A percentile compares a stretch with the other conserved stretches of the same genome.
Evolutionary conservation across 2,329 filamentous ascomycete species (phyloP).

Genomic region (Triangularia verruculosa): DNA sequence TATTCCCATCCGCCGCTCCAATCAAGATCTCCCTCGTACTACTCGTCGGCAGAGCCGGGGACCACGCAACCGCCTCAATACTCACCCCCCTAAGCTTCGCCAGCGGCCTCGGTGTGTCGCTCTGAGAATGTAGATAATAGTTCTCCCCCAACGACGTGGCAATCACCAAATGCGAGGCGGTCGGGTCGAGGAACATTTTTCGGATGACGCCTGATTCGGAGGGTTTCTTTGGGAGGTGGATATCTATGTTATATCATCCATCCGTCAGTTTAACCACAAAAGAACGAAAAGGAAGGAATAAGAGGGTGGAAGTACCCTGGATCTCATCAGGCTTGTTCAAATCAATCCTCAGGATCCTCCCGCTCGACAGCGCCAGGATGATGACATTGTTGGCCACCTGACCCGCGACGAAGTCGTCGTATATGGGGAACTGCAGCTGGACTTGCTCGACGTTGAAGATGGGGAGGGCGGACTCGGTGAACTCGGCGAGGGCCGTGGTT

Average conservation of each 20-base stretch:
- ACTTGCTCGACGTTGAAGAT: slow-evolving; percentile 95
- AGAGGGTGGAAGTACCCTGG: slow-evolving; percentile 59
- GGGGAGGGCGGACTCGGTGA: slow-evolving; percentile 59
- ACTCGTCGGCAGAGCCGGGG: slow-evolving; percentile 84
- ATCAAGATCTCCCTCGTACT: slow-evolving; percentile 93
- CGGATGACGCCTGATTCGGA: slow-evolving; percentile 89
- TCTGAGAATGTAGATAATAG: slow-evolving; percentile 96
- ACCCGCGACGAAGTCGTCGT: slow-evolving; percentile 91
- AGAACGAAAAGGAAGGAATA: background rate
- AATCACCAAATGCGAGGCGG: slow-evolving; percentile 89
- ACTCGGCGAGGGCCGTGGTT: slow-evolving; percentile 57
- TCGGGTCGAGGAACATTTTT: slow-evolving; percentile 96
- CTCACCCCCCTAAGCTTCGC: slow-evolving; percentile 79
- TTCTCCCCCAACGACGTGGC: slow-evolving; percentile 91
- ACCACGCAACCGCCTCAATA: slow-evolving; percentile 92
- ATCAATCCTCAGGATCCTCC: slow-evolving; percentile 90
- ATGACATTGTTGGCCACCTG: slow-evolving; percentile 98
- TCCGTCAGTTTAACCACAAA: background rate
- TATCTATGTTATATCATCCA: no score
- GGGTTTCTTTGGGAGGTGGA: slow-evolving; percentile 91
- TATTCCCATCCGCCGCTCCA: slow-evolving; percentile 86
- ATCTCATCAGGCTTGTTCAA: slow-evolving; percentile 92
- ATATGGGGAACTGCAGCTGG: slow-evolving; percentile 89
- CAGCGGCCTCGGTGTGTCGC: slow-evolving; percentile 78
- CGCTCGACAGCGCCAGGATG: slow-evolving; percentile 85